Conservation (phyloP, 768 basidiomycete species). For the Sistotremastrum niveocremeum region DNA sequence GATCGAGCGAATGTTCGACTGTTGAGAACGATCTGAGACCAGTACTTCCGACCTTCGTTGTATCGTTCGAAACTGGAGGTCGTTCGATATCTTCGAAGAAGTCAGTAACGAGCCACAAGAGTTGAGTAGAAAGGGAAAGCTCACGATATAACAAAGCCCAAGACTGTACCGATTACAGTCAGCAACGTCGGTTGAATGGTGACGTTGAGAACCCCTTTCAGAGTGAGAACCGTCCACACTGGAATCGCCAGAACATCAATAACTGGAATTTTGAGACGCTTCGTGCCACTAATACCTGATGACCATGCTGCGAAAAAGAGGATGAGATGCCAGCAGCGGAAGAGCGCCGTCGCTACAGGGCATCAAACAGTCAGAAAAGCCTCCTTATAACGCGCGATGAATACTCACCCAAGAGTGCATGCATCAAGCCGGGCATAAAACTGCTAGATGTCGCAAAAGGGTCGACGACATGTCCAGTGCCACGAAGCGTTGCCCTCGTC, state of each 20-base stretch:
- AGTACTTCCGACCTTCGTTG: conserved; percentile 55
- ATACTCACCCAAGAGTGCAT: conserved; percentile 19
- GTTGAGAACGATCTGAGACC: conserved; percentile 48
- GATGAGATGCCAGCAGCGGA: conserved; percentile 58
- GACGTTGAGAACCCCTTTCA: conserved; percentile 27
- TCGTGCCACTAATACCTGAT: conserved; percentile 37
- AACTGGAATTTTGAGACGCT: conserved; percentile 22
- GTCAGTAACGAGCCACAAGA: background rate
- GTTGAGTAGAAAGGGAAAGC: background rate
- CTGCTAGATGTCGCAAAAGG: conserved; percentile 6
- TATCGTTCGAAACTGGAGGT: conserved; percentile 66
- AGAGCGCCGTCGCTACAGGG: conserved; percentile 20
- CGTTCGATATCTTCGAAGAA: conserved; percentile 31
- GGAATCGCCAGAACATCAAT: too few relatives aligned
- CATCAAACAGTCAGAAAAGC: too few relatives aligned
- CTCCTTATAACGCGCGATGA: too few relatives aligned
- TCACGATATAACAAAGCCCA: conserved; percentile 57
- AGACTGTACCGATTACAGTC: conserved; percentile 57
- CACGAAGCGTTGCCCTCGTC: background rate
- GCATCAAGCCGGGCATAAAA: conserved; percentile 21
- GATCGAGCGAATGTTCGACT: conserved; percentile 44
- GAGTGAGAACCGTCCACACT: too few relatives aligned
- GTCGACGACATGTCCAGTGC: conserved; percentile 6
- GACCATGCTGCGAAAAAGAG: conserved; percentile 53
- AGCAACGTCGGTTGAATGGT: conserved; percentile 41